phyloP scores from a whole-genome alignment of 2,329 filamentous ascomycete species.

The Trichophyton simii region DNA sequence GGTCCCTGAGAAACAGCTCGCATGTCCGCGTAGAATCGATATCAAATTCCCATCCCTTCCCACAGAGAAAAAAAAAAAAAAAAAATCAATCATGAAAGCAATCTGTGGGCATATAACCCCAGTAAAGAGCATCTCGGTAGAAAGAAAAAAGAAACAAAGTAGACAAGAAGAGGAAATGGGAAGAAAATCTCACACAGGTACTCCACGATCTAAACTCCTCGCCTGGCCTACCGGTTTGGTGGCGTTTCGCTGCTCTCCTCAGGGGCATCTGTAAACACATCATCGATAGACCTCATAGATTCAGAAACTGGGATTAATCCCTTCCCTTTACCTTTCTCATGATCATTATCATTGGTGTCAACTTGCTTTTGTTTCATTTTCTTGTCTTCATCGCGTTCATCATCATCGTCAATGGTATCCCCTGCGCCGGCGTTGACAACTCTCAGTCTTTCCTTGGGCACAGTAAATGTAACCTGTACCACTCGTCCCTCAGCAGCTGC shows the following conservation, averaged over 20 bases:
- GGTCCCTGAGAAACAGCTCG: background rate
- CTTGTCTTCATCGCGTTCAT: slow-evolving; percentile 7
- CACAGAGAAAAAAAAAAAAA: background rate
- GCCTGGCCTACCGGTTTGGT: background rate
- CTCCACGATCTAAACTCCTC: background rate
- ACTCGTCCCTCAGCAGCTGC: slow-evolving; percentile 56
- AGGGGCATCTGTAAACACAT: background rate
- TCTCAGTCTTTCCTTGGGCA: slow-evolving; percentile 69
- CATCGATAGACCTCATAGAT: background rate
- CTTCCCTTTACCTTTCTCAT: background rate
- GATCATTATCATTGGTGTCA: slow-evolving; percentile 1
- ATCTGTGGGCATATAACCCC: background rate
- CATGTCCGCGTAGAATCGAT: background rate
- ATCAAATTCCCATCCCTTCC: background rate
- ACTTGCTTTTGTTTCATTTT: background rate
- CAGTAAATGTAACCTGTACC: slow-evolving; percentile 84
- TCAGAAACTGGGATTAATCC: background rate
- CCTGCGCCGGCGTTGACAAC: slow-evolving; percentile 68
- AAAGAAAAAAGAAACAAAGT: background rate
- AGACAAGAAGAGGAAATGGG: background rate
- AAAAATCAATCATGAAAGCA: background rate
- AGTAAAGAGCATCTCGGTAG: background rate
- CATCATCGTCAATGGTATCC: slow-evolving; percentile 22
- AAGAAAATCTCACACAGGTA: background rate
- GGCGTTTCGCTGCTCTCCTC: background rate